Base-by-base conservation (phyloP, 495 filamentous ascomycete genomes). In the Daldinia childiae region DNA sequence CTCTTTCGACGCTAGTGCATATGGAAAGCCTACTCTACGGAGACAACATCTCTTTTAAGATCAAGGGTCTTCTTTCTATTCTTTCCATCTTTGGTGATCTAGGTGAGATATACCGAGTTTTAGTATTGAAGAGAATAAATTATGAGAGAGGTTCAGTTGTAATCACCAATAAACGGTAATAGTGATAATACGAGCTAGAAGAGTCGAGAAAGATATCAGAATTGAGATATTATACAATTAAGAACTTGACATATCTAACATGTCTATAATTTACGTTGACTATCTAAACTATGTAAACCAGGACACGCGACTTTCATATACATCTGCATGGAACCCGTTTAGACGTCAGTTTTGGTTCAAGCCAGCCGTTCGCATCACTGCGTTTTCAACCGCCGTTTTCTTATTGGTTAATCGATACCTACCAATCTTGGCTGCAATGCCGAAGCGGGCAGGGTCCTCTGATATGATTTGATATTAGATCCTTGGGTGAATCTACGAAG, bases 351-450 rank as follows among this genome's bases (percentile, higher is more conserved):
- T 69, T 54, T 66, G 57, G 58, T 19, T 57, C 52, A 57, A 58
- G 26, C 34, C 30, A 69, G 21, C 71, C 71, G 69, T 66, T 73
- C 11, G 62, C 34, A 66, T 69, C 29, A 39, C 8, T 34, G 62
- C 48, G 71, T 69, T 73, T 73, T 73, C 71, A 73, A 73, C 71
- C 71, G 71, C 51, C 34, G 36, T 27, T 6, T 39, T 27, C 19
- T 69, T 43, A 73, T 73, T 73, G 71, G 71, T 58, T 73, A 51
- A 51, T 32, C 51, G 41, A 58, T 62, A 69, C 66, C 65, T 69
- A 63, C 62, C 58, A 52, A n/a, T 59, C 55, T 51, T 61, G 58
- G 59, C 34, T 41, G 29, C 62, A 32, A 48, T 65, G 66, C 71
- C 66, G 66, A 73, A 66, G 66, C 45, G 62, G 71, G 58, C 21